Base-by-base conservation (phyloP, 2,329 filamentous ascomycete genomes). In the Hymenotorrendiella dingleyae region DNA sequence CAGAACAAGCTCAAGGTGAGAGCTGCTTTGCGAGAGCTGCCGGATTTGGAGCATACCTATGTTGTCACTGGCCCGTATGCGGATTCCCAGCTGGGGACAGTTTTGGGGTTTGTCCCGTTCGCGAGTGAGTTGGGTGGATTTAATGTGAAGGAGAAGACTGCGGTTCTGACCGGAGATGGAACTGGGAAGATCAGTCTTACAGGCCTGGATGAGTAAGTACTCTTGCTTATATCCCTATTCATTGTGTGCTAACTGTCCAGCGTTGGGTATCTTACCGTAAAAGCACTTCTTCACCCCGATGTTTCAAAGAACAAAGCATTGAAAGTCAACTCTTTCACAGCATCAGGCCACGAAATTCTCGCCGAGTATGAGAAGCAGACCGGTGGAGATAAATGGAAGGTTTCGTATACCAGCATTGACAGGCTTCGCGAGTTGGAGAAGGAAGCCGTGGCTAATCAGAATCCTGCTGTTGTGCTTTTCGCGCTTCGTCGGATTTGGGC, bases 401-500 rank as follows among this genome's bases (percentile, higher is more conserved):
- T 60, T 71, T 35, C 35, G 5, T 53, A 53, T 24, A 52, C 45
- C 0, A 28, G 45, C 14, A 33, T 51, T 17, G 49, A 55, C 1
- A 64, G 71, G 33, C 57, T 88, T 23, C 69, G 69, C 36, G 61
- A 70, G 26, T 53, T 75, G 6, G 85, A 89, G 64, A 58, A 71
- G 40, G 68, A 76, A 56, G 70, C 72, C 0, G 85, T 79, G 76
- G 68, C 69, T 12, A 65, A 68, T 24, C 68, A 69, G 0, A 62
- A 68, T 35, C 70, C 78, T 0, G 47, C 57, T 14, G 80, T 79
- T 1, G 77, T 76, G 0, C 50, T 66, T 1, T 68, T 72, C 36
- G 86, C 84, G 0, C 63, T 88, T 50, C 67, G 79, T 34, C 67
- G 84, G 14, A 88, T 88, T 38, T 88, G 84, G 84, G 74, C 76